Percentiles rank a stretch among this genome's conserved stretches.
phyloP scores from a whole-genome alignment of 192 early-diverging fungal genomes.

The Coemansia umbellata region DNA sequence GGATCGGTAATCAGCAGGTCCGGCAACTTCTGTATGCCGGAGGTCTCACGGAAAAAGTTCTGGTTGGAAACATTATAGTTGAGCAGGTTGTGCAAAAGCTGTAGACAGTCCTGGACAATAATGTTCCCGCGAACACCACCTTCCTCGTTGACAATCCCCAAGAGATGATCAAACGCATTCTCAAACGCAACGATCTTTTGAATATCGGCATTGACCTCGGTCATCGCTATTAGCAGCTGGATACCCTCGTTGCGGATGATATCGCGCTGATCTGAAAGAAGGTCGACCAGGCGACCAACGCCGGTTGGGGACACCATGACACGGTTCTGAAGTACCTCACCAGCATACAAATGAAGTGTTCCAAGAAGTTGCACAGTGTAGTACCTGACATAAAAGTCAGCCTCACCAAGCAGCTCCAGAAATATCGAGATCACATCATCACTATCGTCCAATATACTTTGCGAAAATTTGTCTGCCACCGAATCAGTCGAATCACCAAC shows the following conservation, averaged over 20 bases:
- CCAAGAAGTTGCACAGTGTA: conserved; percentile 82
- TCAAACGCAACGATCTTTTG: conserved; percentile 99
- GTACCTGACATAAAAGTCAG: conserved; percentile 95
- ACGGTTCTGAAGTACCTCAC: conserved; percentile 68
- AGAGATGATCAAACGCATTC: conserved; percentile 90
- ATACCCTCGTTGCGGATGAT: conserved; percentile 97
- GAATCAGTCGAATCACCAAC: conserved; percentile 12
- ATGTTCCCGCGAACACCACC: conserved; percentile 91
- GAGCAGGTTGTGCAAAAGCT: conserved; percentile 87
- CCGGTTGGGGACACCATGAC: conserved; percentile 84
- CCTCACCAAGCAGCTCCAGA: conserved; percentile 83
- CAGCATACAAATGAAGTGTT: conserved; percentile 59
- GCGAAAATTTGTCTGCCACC: conserved; percentile 37
- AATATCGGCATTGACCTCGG: conserved; percentile 89
- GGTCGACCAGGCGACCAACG: conserved; percentile 83
- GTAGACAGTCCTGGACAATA: conserved; percentile 90
- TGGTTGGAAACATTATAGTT: conserved; percentile 98
- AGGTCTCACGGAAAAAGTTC: conserved; percentile 96
- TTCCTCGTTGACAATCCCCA: conserved; percentile 85
- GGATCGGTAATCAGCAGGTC: conserved; percentile 62
- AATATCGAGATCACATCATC: conserved; percentile 70
- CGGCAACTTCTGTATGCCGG: conserved; percentile 87
- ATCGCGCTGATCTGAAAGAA: conserved; percentile 89
- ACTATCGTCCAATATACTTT: conserved; percentile 34
- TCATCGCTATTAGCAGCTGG: conserved; percentile 84